Evolutionary conservation across 164 flowering plant species (phyloP).

Genomic region (Taxillus chinensis): DNA sequence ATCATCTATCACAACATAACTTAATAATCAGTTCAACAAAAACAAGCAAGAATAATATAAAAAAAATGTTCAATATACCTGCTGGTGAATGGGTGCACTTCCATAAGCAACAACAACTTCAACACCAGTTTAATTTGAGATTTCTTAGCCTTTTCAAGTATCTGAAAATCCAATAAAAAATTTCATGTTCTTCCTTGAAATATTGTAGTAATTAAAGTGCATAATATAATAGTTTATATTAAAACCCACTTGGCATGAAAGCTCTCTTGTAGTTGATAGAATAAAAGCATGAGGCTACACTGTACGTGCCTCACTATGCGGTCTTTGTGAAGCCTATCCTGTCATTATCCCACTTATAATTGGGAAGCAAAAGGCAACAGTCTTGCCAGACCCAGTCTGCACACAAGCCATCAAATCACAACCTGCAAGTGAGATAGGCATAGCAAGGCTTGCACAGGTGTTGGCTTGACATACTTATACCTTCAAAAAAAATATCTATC

Average conservation of each 20-base stretch:
- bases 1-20: too few species aligned
- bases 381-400: too few species aligned
- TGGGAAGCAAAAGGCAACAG: not conserved
- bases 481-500: too few species aligned
- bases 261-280: conserved; percentile 4
- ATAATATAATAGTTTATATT: too few species aligned
- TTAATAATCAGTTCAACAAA: too few species aligned
- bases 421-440: not conserved
- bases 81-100: conserved; percentile 9
- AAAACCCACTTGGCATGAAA: conserved; percentile 4
- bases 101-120: conserved; percentile 9
- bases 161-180: not conserved
- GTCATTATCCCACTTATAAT: conserved; percentile 7
- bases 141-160: conserved; percentile 6
- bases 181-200: too few species aligned
- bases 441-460: too few species aligned
- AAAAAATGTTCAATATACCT: not conserved
- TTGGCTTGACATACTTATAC: too few species aligned
- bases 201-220: too few species aligned
- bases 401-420: too few species aligned
- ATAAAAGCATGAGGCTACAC: conserved; percentile 4
- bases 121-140: conserved; percentile 8
- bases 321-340: conserved; percentile 1
- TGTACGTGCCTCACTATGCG: not conserved
- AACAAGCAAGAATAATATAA: too few species aligned